phyloP scores from a whole-genome alignment of 164 flowering plant genomes.

The Umbellularia californica region DNA sequence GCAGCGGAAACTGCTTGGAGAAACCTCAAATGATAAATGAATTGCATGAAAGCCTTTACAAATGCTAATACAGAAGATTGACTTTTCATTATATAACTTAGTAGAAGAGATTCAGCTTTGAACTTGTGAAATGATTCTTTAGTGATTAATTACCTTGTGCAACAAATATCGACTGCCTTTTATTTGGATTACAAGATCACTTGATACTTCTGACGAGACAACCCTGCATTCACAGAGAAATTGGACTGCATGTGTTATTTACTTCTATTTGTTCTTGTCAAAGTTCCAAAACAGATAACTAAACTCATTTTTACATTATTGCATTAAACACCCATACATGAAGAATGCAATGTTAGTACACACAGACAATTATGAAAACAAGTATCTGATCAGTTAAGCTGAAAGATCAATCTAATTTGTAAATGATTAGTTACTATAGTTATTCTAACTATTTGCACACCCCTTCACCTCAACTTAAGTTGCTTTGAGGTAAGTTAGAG shows the following conservation, averaged over 20 bases:
- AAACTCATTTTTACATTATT: too few species aligned
- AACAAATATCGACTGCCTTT: slow-evolving; percentile 73
- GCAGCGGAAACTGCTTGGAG: slow-evolving; percentile 72
- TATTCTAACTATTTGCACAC: too few species aligned
- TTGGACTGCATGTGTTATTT: background rate
- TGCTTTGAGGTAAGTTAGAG: too few species aligned
- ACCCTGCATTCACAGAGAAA: slow-evolving; percentile 41
- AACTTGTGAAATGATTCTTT: background rate
- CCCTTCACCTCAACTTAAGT: too few species aligned
- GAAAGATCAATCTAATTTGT: too few species aligned
- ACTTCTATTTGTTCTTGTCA: too few species aligned
- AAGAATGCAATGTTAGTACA: too few species aligned
- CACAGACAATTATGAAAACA: too few species aligned
- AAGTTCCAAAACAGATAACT: background rate
- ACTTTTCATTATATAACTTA: background rate
- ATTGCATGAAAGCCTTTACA: background rate
- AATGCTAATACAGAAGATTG: background rate
- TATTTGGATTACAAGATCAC: slow-evolving; percentile 86
- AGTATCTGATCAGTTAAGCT: too few species aligned
- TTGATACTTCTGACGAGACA: slow-evolving; percentile 78
- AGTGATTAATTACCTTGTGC: slow-evolving; percentile 65
- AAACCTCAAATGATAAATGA: background rate
- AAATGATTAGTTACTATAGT: too few species aligned
- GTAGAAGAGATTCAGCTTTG: background rate
- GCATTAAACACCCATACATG: too few species aligned